These are phyloP conservation scores for Pythium periplocum DNA, from an alignment of 352 stramenopile genomes.

Conservation along the genomic window DNA sequence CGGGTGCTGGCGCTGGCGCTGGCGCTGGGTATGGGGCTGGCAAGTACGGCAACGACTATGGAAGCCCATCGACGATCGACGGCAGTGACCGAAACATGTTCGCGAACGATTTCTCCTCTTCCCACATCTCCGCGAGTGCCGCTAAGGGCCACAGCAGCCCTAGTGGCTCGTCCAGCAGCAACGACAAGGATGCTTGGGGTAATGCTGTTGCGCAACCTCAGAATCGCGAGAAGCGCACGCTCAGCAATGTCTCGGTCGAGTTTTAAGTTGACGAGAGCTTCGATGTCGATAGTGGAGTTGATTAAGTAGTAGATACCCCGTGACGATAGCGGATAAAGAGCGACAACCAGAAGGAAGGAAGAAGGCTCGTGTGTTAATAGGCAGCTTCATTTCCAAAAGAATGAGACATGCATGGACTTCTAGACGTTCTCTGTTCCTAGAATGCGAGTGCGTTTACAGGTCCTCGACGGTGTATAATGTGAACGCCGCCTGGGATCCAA, in stretches of 20 bases:
- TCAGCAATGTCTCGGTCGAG: conserved; percentile 21
- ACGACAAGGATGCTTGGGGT: conserved; percentile 1
- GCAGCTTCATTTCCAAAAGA: background rate
- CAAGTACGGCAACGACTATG: conserved; percentile 29
- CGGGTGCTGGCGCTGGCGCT: conserved; percentile 6
- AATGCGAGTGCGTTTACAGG: background rate
- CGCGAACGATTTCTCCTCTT: background rate
- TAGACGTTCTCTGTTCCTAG: background rate
- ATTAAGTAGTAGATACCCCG: background rate
- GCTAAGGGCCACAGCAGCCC: conserved; percentile 5
- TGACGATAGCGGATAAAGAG: conserved; percentile 1
- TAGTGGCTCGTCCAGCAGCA: conserved; percentile 7
- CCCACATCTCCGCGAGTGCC: conserved; percentile 3
- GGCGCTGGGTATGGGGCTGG: conserved; percentile 1
- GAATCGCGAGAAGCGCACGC: conserved; percentile 12
- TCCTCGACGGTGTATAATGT: conserved; percentile 87
- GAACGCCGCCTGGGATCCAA: conserved; percentile 95
- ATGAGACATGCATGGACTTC: background rate
- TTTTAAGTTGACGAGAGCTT: conserved; percentile 10
- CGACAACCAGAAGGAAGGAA: background rate
- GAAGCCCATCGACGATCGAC: conserved; percentile 41
- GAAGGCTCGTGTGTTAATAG: background rate
- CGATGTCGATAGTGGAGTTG: background rate
- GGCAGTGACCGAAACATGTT: conserved; percentile 12
- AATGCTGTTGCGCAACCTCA: background rate